Evolutionary conservation across 106 monocot species (phyloP), one percentile per base, ranked within the genome.

Genomic region (Iris macrosiphon): DNA sequence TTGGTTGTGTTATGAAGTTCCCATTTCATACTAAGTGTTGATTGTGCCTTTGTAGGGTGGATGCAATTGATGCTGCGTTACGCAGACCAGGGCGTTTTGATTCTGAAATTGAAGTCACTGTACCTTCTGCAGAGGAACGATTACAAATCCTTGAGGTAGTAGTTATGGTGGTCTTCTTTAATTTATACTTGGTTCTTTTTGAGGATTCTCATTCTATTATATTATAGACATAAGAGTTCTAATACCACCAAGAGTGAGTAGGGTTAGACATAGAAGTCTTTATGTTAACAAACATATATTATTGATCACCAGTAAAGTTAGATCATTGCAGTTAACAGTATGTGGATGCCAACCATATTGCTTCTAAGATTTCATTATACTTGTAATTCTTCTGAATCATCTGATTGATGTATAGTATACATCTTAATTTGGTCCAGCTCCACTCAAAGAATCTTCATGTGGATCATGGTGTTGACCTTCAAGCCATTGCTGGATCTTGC

Each of bases 51-150:
- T 9, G 12, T 49, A 58, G 67, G 38, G 49, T 67, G 37, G 56
- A 67, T 80, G 83, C 46, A 1, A 73, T 96, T 63, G 96, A 96
- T 78, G 82, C 80, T 52, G 89, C 95, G 38, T 49, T 96, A 63
- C 55, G 96, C 48, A 89, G 96, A 54, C 77, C 76, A 20, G 96
- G 90, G 7, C 76, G 96, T 31, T 96, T 96, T 65, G 96, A 90
- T 61, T 77, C 67, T 37, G 96, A 90, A 69, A 66, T 96, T 63
- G 89, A 96, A 77, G 70, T 96, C 5, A 64, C 61, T 2, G 79
- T 90, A 57, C 96, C 96, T 54, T 80, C 72, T 19, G 15, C 28
- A 18, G 95, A 86, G 15, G 90, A 96, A 67, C 75, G 96, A 1
- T 10, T 78, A 33, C 62, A 90, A 49, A 90, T 98, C n/a, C n/a